Evolutionary conservation across 805 yeast genomes (phyloP).

Genomic region (Millerago galiae): DNA sequence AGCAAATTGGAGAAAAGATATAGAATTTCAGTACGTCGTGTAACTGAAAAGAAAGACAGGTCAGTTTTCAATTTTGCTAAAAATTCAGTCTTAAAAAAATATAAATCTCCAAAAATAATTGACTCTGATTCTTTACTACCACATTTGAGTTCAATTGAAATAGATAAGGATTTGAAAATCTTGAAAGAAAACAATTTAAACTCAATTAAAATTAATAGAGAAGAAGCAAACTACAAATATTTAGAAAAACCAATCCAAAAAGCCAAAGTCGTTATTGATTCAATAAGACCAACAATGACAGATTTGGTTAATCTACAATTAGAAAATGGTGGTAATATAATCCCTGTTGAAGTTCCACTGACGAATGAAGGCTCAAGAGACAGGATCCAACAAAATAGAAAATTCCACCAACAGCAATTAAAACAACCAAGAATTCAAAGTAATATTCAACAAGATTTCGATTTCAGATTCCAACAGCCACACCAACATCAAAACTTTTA

Average conservation of each 20-base stretch:
- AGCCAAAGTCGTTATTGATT: slow-evolving; percentile 5
- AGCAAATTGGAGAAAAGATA: slow-evolving; percentile 10
- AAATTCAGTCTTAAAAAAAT: slow-evolving; percentile 7
- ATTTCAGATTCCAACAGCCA: neutral
- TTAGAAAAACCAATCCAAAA: slow-evolving; percentile 10
- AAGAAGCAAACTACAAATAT: slow-evolving; percentile 18
- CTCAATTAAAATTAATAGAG: slow-evolving; percentile 11
- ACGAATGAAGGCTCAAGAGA: slow-evolving; percentile 2
- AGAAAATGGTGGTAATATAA: slow-evolving; percentile 11
- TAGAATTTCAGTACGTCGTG: slow-evolving; percentile 14
- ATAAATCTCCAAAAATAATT: slow-evolving; percentile 2
- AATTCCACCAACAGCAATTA: neutral
- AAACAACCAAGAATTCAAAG: neutral
- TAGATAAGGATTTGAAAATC: slow-evolving; percentile 12
- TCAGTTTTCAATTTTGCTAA: slow-evolving; percentile 10
- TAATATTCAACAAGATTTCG: neutral
- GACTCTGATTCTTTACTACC: slow-evolving; percentile 7
- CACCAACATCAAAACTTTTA: neutral
- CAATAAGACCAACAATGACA: slow-evolving; percentile 19
- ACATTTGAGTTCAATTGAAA: slow-evolving; percentile 10
- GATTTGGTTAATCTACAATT: slow-evolving; percentile 22
- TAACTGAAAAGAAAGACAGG: slow-evolving; percentile 15
- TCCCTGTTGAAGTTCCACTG: neutral
- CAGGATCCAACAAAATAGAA: neutral
- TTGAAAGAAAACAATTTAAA: slow-evolving; percentile 3